A percentile compares a stretch with the other conserved stretches of the same genome.
These are phyloP conservation scores for Dictyostelium firmibasis DNA, from an alignment of 78 protist species.

Conservation along the genomic window DNA sequence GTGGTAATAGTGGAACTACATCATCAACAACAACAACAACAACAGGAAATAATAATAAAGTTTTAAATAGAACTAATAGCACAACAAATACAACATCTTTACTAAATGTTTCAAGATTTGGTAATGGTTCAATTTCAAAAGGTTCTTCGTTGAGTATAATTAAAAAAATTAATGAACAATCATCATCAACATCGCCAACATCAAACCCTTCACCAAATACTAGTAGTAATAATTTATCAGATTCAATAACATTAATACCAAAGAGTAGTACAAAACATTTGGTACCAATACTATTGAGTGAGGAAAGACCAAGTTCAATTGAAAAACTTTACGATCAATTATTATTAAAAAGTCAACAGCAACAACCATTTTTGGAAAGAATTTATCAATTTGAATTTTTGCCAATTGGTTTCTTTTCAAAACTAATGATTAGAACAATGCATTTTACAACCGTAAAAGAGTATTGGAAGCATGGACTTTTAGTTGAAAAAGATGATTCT, in stretches of 20 bases:
- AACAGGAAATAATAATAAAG: background rate
- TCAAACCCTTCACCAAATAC: background rate
- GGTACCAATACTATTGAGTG: constrained; percentile 40
- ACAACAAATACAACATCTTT: background rate
- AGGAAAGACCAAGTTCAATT: constrained; percentile 32
- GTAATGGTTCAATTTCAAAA: constrained; percentile 42
- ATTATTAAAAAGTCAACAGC: background rate
- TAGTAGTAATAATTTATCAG: background rate
- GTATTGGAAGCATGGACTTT: constrained; percentile 64
- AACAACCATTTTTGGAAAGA: constrained; percentile 16
- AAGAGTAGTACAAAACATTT: constrained; percentile 34
- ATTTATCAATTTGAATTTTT: constrained; percentile 72
- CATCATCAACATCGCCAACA: no score
- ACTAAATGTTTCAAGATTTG: background rate
- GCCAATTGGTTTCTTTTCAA: constrained; percentile 66
- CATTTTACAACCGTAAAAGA: constrained; percentile 59
- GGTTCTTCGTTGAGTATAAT: constrained; percentile 12
- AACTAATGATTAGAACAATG: constrained; percentile 68
- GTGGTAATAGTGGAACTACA: background rate
- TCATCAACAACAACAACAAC: background rate
- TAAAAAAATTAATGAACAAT: background rate
- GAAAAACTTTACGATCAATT: constrained; percentile 6
- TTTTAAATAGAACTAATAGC: background rate
- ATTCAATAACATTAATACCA: constrained; percentile 1
- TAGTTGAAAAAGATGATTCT: constrained; percentile 42